These are phyloP conservation scores for Datisca glomerata DNA, from an alignment of 306 rosid species.

Conservation along the genomic window DNA sequence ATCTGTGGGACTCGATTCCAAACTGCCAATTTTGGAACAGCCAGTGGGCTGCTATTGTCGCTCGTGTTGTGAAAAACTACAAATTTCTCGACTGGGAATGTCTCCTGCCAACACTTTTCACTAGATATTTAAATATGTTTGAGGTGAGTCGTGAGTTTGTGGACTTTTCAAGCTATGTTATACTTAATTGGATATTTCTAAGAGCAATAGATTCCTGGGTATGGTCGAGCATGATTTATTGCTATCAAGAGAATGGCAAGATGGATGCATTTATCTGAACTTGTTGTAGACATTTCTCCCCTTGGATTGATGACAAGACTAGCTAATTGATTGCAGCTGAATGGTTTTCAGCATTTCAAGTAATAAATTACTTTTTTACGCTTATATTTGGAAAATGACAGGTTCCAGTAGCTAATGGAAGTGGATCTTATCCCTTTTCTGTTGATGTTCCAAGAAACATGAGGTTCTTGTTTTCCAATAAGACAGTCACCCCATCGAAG, in stretches of 20 bases:
- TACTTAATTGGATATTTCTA: conserved; percentile 11
- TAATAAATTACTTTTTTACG: too few relatives aligned
- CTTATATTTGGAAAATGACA: conserved; percentile 16
- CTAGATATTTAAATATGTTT: conserved; percentile 92
- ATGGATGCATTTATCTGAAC: too few relatives aligned
- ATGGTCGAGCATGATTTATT: background rate
- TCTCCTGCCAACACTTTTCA: conserved; percentile 74
- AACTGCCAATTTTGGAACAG: conserved; percentile 98
- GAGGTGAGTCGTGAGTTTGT: conserved; percentile 76
- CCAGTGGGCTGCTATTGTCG: conserved; percentile 92
- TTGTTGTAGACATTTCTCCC: conserved; percentile 1
- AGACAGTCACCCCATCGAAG: conserved; percentile 74
- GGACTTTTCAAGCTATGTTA: conserved; percentile 12
- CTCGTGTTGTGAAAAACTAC: conserved; percentile 80
- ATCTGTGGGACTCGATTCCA: conserved; percentile 87
- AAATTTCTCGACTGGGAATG: conserved; percentile 66
- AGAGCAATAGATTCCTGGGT: conserved; percentile 1
- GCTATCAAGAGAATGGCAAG: background rate
- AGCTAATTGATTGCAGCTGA: background rate
- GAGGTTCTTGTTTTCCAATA: conserved; percentile 89
- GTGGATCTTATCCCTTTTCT: conserved; percentile 88
- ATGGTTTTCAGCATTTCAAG: too few relatives aligned
- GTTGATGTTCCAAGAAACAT: conserved; percentile 92
- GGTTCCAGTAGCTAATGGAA: conserved; percentile 99
- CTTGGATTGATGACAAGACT: background rate